phyloP scores from a whole-genome alignment of 2,329 filamentous ascomycete species.

The Fusarium newnesense region DNA sequence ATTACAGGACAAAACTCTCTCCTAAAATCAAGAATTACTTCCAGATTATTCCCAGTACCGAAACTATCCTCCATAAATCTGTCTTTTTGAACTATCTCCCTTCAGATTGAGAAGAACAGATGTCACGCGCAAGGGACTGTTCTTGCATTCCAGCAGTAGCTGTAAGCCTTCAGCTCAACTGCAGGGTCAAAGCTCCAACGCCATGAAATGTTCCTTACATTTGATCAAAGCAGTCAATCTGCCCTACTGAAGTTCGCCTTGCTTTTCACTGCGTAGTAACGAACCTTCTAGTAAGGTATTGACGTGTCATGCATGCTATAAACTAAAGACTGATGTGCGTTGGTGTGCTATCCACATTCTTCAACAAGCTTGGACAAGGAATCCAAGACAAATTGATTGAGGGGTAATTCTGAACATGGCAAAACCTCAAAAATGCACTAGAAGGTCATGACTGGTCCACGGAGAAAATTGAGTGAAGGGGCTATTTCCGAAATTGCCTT shows the following conservation, averaged over 20 bases:
- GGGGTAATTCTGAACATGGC: background rate
- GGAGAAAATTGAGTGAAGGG: background rate
- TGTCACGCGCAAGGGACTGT: conserved; percentile 14
- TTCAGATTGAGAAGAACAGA: background rate
- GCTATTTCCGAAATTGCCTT: background rate
- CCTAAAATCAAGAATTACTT: background rate
- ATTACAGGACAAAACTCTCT: background rate
- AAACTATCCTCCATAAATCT: background rate
- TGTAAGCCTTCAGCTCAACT: background rate
- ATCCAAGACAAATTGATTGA: background rate
- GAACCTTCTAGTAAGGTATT: background rate
- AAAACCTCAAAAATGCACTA: background rate
- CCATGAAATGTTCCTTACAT: background rate
- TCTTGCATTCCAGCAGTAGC: conserved; percentile 2
- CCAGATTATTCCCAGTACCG: background rate
- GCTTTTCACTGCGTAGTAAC: conserved; percentile 10
- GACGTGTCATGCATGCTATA: conserved; percentile 25
- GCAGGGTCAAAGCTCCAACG: background rate
- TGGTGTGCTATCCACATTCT: background rate
- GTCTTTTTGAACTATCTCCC: background rate
- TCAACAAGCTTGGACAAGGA: background rate
- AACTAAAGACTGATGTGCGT: background rate
- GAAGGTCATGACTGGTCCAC: background rate
- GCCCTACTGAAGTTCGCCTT: background rate
- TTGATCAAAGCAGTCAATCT: background rate